phyloP scores from a whole-genome alignment of 495 filamentous ascomycete genomes.

The Penicillium atrosanguineum region DNA sequence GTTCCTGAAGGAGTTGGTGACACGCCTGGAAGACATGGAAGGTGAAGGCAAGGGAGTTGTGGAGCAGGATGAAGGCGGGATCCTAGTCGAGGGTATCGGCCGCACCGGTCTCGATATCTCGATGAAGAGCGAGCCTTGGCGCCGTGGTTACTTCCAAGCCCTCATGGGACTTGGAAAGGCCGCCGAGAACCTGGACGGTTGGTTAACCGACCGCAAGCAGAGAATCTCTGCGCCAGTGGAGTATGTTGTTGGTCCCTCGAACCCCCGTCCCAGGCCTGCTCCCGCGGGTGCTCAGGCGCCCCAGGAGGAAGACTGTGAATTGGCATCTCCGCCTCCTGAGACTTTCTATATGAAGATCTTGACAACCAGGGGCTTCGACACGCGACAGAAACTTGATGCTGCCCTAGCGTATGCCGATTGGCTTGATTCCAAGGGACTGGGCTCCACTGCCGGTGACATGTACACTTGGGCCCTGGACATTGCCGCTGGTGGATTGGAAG shows the following conservation, averaged over 20 bases:
- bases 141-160: constrained; percentile 75
- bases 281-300: constrained; percentile 58
- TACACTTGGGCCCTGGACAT: constrained; percentile 72
- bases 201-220: constrained; percentile 65
- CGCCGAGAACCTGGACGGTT: constrained; percentile 77
- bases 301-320: constrained; percentile 68
- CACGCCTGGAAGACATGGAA: constrained; percentile 59
- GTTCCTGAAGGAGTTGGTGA: constrained; percentile 52
- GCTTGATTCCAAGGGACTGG: constrained; percentile 70
- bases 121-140: constrained; percentile 74
- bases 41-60: constrained; percentile 65
- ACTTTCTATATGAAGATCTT: constrained; percentile 75
- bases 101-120: constrained; percentile 67
- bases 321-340: constrained; percentile 62
- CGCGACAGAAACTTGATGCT: constrained; percentile 71
- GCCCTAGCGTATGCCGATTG: constrained; percentile 78
- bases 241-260: constrained; percentile 74
- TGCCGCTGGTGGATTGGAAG: constrained; percentile 50
- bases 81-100: constrained; percentile 53
- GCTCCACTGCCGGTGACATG: constrained; percentile 61
- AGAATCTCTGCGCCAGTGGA: constrained; percentile 64
- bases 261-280: constrained; percentile 73
- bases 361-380: constrained; percentile 70
- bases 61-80: constrained; percentile 55
- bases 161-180: constrained; percentile 72